A percentile compares a stretch with the other conserved stretches of the same genome.
These are phyloP conservation scores for Komagataella mondaviorum DNA, from an alignment of 805 yeast genomes.

Conservation along the genomic window DNA sequence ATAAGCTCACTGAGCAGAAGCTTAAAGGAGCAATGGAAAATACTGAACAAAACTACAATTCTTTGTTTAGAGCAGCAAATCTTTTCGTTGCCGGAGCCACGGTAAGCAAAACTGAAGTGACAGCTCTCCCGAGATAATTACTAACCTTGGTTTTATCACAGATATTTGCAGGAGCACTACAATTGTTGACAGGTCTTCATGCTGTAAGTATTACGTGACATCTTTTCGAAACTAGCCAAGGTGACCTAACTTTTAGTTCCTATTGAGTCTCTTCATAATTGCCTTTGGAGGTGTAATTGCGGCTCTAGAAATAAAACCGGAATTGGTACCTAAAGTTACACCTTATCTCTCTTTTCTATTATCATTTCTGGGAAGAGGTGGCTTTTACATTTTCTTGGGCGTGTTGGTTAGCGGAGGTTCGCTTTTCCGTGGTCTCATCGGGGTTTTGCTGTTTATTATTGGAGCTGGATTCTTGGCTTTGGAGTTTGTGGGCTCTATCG, in stretches of 20 bases:
- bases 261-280: conserved; percentile 45
- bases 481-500: conserved; percentile 62
- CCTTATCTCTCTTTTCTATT: conserved; percentile 52
- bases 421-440: conserved; percentile 42
- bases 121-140: background rate
- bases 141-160: conserved; percentile 5
- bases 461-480: conserved; percentile 49
- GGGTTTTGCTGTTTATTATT: conserved; percentile 38
- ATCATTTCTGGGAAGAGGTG: conserved; percentile 65
- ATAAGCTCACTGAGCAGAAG: background rate
- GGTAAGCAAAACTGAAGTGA: conserved; percentile 20
- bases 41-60: conserved; percentile 25
- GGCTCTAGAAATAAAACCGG: conserved; percentile 24
- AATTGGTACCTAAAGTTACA: background rate
- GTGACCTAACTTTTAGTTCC: conserved; percentile 19
- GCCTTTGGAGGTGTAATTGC: conserved; percentile 41
- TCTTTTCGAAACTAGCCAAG: background rate
- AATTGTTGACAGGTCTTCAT: conserved; percentile 24
- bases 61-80: conserved; percentile 37
- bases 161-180: conserved; percentile 35
- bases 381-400: conserved; percentile 39
- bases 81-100: conserved; percentile 39
- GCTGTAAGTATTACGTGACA: background rate
- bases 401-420: conserved; percentile 35
- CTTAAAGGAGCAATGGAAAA: conserved; percentile 29